Conservation (phyloP, 331 rosid species). For the Quercus tomentella region DNA sequence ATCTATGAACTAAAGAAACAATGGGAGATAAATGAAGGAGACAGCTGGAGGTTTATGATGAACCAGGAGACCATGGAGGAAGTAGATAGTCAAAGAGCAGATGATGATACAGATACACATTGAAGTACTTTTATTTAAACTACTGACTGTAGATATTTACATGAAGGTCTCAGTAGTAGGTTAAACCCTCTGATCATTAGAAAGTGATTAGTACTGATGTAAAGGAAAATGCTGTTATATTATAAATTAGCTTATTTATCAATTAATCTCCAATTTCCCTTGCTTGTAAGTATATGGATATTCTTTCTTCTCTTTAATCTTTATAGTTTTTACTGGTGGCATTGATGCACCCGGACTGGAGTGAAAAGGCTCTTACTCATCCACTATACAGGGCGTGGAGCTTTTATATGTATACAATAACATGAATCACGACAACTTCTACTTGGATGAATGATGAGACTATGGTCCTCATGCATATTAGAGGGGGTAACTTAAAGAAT, state of each 20-base stretch:
- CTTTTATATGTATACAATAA: too few species aligned
- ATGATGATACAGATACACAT: conserved; percentile 27
- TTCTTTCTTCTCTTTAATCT: background rate
- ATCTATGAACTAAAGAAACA: conserved; percentile 91
- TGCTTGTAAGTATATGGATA: background rate
- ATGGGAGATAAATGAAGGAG: conserved; percentile 95
- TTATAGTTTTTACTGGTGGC: too few species aligned
- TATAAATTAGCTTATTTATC: background rate
- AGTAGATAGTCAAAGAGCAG: conserved; percentile 36
- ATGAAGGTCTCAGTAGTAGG: conserved; percentile 38
- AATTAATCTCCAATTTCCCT: background rate
- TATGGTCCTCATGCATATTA: too few species aligned
- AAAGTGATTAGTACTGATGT: conserved; percentile 16
- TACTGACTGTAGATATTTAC: conserved; percentile 31
- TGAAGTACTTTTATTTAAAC: conserved; percentile 21
- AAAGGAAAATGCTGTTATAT: conserved; percentile 20
- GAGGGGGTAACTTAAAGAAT: too few species aligned
- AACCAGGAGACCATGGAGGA: conserved; percentile 40
- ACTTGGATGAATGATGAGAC: too few species aligned
- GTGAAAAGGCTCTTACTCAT: too few species aligned
- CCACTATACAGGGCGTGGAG: too few species aligned
- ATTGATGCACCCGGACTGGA: too few species aligned
- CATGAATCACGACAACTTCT: too few species aligned
- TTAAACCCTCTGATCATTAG: conserved; percentile 35
- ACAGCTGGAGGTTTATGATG: conserved; percentile 86